Evolutionary conservation across 495 filamentous ascomycete species (phyloP).

Genomic region (Penicillium mononematosum): DNA sequence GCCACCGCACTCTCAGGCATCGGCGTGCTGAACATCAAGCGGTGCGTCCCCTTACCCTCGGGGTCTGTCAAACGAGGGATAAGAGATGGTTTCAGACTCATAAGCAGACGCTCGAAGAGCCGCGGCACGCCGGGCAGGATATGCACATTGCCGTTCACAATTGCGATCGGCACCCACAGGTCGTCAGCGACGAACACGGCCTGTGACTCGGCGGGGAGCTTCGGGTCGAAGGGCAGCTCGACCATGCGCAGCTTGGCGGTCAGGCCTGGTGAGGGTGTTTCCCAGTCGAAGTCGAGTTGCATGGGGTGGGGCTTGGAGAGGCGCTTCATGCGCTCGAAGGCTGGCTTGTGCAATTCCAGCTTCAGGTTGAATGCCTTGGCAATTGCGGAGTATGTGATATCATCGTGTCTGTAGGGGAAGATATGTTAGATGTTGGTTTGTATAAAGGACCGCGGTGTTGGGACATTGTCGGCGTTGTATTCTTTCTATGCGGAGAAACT

Average conservation of each 20-base stretch:
- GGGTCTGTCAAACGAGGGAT: slow-evolving; percentile 70
- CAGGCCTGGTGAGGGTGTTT: slow-evolving; percentile 71
- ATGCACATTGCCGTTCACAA: slow-evolving; percentile 90
- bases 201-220: slow-evolving; percentile 57
- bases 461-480: neutral
- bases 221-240: slow-evolving; percentile 71
- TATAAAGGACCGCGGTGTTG: neutral
- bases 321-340: slow-evolving; percentile 78
- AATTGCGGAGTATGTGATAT: slow-evolving; percentile 94
- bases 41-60: slow-evolving; percentile 71
- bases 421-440: neutral
- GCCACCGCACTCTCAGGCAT: slow-evolving; percentile 82
- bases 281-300: slow-evolving; percentile 80
- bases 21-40: slow-evolving; percentile 82
- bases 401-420: slow-evolving; percentile 68
- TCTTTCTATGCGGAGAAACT: neutral
- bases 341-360: slow-evolving; percentile 70
- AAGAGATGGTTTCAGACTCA: slow-evolving; percentile 68
- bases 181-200: slow-evolving; percentile 74
- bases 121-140: slow-evolving; percentile 88
- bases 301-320: slow-evolving; percentile 69
- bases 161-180: slow-evolving; percentile 84
- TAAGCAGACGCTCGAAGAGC: slow-evolving; percentile 75
- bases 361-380: slow-evolving; percentile 81
- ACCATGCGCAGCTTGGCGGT: slow-evolving; percentile 89